phyloP scores from a whole-genome alignment of 2,329 filamentous ascomycete species.

The Curvularia sp. region DNA sequence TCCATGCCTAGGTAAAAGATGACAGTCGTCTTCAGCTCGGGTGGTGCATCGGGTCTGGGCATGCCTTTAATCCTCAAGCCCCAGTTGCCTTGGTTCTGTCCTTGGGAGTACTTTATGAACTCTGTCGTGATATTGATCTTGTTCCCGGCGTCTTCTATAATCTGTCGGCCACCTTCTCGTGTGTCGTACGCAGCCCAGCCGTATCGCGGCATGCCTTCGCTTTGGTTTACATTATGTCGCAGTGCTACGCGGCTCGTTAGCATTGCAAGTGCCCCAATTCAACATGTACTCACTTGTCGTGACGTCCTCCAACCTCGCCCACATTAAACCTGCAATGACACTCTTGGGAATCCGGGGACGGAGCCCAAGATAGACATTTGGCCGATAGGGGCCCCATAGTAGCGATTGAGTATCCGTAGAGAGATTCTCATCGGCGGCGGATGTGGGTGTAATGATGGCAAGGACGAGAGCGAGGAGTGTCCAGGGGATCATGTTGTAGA shows the following conservation, averaged over 20 bases:
- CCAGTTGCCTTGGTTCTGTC: slow-evolving; percentile 87
- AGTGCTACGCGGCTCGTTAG: slow-evolving; percentile 59
- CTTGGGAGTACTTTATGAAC: slow-evolving; percentile 88
- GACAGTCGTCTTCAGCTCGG: slow-evolving; percentile 74
- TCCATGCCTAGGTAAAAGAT: slow-evolving; percentile 85
- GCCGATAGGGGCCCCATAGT: slow-evolving; percentile 93
- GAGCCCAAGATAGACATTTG: slow-evolving; percentile 91
- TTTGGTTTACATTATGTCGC: slow-evolving; percentile 91
- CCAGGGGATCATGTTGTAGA: slow-evolving; percentile 29
- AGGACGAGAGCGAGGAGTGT: slow-evolving; percentile 29
- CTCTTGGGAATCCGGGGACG: slow-evolving; percentile 81
- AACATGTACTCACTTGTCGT: slow-evolving; percentile 68
- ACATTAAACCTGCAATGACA: slow-evolving; percentile 82
- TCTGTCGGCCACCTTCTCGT: slow-evolving; percentile 81
- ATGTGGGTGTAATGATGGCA: slow-evolving; percentile 22
- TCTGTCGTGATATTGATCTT: slow-evolving; percentile 86
- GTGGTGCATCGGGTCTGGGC: slow-evolving; percentile 70
- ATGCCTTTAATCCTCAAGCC: slow-evolving; percentile 82
- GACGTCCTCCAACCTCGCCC: slow-evolving; percentile 83
- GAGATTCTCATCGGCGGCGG: slow-evolving; percentile 22
- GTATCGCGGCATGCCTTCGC: slow-evolving; percentile 90
- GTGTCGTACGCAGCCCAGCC: slow-evolving; percentile 97
- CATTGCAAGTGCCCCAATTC: neutral
- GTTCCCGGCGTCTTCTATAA: slow-evolving; percentile 86
- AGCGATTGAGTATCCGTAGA: slow-evolving; percentile 73